phyloP scores from a whole-genome alignment of 192 early-diverging fungal genomes.

The Powellomyces hirtus region DNA sequence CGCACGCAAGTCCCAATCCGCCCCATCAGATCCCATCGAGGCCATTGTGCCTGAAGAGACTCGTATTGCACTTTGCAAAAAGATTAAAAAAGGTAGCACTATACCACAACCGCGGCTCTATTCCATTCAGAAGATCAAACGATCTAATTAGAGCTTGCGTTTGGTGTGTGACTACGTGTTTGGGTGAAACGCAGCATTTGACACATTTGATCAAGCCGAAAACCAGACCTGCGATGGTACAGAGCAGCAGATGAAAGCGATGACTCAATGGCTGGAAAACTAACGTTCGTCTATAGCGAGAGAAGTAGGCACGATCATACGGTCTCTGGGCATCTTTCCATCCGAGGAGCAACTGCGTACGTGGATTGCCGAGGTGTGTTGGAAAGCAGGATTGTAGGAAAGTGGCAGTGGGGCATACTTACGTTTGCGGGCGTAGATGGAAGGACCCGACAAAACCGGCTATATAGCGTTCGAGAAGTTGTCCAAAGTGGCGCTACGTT shows the following conservation, averaged over 20 bases:
- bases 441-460: conserved; percentile 48
- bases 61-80: conserved; percentile 9
- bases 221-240: conserved; percentile 44
- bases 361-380: conserved; percentile 47
- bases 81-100: conserved; percentile 27
- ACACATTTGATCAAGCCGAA: conserved; percentile 46
- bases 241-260: neutral
- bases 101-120: too few species aligned
- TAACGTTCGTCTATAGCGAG: conserved; percentile 24
- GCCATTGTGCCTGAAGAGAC: conserved; percentile 17
- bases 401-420: neutral
- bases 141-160: too few species aligned
- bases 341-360: conserved; percentile 43
- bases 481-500: conserved; percentile 24
- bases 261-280: neutral
- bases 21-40: conserved; percentile 3
- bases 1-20: neutral
- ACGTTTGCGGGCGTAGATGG: conserved; percentile 41
- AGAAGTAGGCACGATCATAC: conserved; percentile 53
- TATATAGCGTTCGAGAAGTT: conserved; percentile 44
- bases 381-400: neutral
- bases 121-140: too few species aligned
- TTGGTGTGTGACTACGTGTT: too few species aligned
- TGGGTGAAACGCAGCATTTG: conserved; percentile 47
- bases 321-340: conserved; percentile 48